Percentiles rank a stretch among this genome's conserved stretches.
These are phyloP conservation scores for Cercophora scortea DNA, from an alignment of 495 filamentous ascomycete species.

Conservation along the genomic window DNA sequence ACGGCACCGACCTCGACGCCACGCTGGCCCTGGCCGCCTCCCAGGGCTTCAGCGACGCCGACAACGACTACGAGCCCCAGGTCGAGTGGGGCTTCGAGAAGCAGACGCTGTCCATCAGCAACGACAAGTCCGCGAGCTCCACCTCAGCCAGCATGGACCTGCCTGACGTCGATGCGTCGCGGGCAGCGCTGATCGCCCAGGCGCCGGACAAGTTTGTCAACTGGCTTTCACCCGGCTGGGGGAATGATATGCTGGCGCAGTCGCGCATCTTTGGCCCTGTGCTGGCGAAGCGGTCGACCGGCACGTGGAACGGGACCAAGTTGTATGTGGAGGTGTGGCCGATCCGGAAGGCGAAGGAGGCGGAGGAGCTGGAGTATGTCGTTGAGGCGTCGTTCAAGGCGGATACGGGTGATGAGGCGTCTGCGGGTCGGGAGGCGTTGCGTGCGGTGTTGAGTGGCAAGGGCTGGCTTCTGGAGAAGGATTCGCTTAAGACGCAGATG, in stretches of 20 bases:
- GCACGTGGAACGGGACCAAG: slow-evolving; percentile 14
- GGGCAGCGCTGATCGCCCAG: slow-evolving; percentile 16
- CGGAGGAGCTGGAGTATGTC: slow-evolving; percentile 9
- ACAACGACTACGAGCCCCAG: slow-evolving; percentile 21
- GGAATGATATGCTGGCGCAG: slow-evolving; percentile 6
- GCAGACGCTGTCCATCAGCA: slow-evolving; percentile 23
- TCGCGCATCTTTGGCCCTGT: slow-evolving; percentile 17
- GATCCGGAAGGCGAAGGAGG: slow-evolving; percentile 4
- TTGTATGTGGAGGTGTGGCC: slow-evolving; percentile 24
- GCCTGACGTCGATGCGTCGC: slow-evolving; percentile 8
- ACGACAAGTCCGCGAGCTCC: slow-evolving; percentile 13
- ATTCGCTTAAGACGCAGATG: slow-evolving; percentile 14
- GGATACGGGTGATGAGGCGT: background rate
- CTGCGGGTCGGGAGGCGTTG: background rate
- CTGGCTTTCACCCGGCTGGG: slow-evolving; percentile 12
- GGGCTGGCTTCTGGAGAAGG: slow-evolving; percentile 14
- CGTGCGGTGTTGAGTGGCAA: slow-evolving; percentile 3
- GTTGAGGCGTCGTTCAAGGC: slow-evolving; percentile 25
- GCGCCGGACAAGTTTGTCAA: slow-evolving; percentile 22
- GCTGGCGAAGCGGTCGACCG: slow-evolving; percentile 16
- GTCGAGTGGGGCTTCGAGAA: slow-evolving; percentile 22
- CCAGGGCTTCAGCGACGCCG: slow-evolving; percentile 17
- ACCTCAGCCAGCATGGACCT: slow-evolving; percentile 13
- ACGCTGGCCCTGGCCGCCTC: slow-evolving; percentile 14
- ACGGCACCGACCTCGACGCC: slow-evolving; percentile 12